Conservation (phyloP, 768 basidiomycete genomes). For the Leucosporidium scottii region DNA sequence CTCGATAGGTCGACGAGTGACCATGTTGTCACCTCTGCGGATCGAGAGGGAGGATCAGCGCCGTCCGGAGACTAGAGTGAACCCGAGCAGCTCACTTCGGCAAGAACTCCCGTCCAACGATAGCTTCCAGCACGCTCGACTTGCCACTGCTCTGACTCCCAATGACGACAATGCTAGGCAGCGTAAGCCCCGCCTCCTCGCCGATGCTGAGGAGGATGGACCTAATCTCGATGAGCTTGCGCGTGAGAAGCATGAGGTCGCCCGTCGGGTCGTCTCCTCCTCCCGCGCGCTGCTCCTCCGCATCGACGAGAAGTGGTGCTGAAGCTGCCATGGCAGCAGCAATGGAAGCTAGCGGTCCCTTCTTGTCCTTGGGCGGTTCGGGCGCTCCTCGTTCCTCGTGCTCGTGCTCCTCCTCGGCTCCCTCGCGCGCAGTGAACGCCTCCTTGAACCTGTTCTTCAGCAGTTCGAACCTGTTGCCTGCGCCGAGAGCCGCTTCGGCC, state of each 20-base stretch:
- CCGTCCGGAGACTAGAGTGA: too few species aligned
- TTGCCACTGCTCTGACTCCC: conserved; percentile 98
- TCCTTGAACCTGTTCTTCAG: conserved; percentile 15
- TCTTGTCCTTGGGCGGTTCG: conserved; percentile 7
- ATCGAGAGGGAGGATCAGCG: too few species aligned
- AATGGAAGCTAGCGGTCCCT: conserved; percentile 3
- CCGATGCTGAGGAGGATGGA: conserved; percentile 92
- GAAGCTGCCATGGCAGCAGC: conserved; percentile 18
- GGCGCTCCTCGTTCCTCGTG: conserved; percentile 6
- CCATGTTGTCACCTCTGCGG: conserved; percentile 93
- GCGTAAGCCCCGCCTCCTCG: conserved; percentile 84
- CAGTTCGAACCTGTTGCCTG: background rate
- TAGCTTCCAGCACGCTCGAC: conserved; percentile 92
- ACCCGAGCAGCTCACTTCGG: conserved; percentile 80
- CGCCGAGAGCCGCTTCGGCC: conserved; percentile 4
- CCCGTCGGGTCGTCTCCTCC: conserved; percentile 51
- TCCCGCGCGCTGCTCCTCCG: conserved; percentile 25
- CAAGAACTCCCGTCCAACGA: conserved; percentile 95
- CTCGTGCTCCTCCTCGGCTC: conserved; percentile 50
- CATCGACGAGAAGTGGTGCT: conserved; percentile 8
- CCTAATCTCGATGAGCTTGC: conserved; percentile 91
- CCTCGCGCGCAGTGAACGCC: conserved; percentile 14
- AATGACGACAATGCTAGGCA: conserved; percentile 96
- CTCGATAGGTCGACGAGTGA: conserved; percentile 95
- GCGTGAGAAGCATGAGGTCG: conserved; percentile 85